Evolutionary conservation across 2,329 filamentous ascomycete species (phyloP), one percentile per base, ranked within the genome.

Genomic region (Penicillium sp.): DNA sequence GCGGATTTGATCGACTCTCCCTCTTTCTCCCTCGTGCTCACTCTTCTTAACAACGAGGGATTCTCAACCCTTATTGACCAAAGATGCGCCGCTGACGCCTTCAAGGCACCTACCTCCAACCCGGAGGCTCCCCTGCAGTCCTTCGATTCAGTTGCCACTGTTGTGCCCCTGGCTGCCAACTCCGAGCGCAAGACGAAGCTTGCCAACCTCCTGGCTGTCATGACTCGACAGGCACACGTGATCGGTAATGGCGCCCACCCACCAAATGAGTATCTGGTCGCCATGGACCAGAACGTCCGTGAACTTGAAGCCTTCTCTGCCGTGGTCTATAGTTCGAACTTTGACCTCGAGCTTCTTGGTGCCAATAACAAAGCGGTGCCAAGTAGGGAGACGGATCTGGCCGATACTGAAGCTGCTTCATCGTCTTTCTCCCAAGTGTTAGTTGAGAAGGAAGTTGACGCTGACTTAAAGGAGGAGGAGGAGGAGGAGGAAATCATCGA

Each of bases 1-100:
- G 87, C 91, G 34, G 93, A 98, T 66, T 79, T 98, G 22, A 84
- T 97, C 64, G 93, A 98, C 64, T 96, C 93, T 1, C 93, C 93
- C 0, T 81, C 87, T 32, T 97, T 97, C 70, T 80, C 84, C 0
- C 85, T 89, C 62, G 89, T 98, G 32, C 78, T 96, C 39, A 88
- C 85, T 2, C 82, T 87, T 51, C 79, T 96, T 49, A 85, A 97
- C 52, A 90, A 97, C 67, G 80, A 88, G 40, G 86, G 84, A 48
- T 98, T 96, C 72, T 86, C 86, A 3, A 80, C 85, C 22, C 78
- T 98, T 15, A 79, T 95, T 24, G 87, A 96, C 63, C 78, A 81
- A 61, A 93, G 93, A 69, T 80, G 96, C 47, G 83, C 87, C 5
- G 76, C 79, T 3, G 83, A 87, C 56, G 84, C 87, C 10, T 97